Base-by-base conservation (phyloP, 805 yeast species). In the Spathaspora passalidarum region DNA sequence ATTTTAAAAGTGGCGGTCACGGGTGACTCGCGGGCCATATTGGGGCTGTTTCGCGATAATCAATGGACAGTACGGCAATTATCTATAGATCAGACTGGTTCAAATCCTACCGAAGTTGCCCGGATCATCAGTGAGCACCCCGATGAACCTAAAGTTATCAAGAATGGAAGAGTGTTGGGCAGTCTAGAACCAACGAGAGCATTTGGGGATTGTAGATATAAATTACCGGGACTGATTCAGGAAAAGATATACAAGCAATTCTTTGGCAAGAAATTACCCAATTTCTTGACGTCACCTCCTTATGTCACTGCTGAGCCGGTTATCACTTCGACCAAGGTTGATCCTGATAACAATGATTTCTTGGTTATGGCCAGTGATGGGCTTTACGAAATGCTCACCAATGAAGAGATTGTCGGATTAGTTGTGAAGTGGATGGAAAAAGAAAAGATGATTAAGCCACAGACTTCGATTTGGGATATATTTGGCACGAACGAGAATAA, bases 251-350 rank as follows among this genome's bases (percentile, higher is more conserved):
- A 88, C 55, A 76, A 84, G 50, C 83, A 82, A 56, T 84, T 90
- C 54, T 91, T 92, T 61, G 95, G 96, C 29, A 78, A 92, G 60
- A 68, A 78, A 47, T 79, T 87, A 19, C 95, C 95, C 25, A 79
- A 80, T 43, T 79, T 81, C 54, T 75, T 88, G 49, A 73, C 82
- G 49, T 85, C 97, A 1, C 99, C 99, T 2, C 99, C 99, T 0
- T 94, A 94, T 63, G 97, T 94, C 32, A 94, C 99, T 1, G 98
- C 99, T 0, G 91, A 86, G 62, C 99, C 99, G 0, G 96, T 86
- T 22, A 76, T 91, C 20, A 86, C 96, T 2, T 83, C 96, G 2
- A 85, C 91, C 10, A 81, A 83, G 57, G 78, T 91, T 42, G 76
- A 76, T 42, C 85, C 90, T 1, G 72, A 76, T 17, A 80, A 84